Conservation (phyloP, 2,329 filamentous ascomycete species). For the Fusarium nanum region DNA sequence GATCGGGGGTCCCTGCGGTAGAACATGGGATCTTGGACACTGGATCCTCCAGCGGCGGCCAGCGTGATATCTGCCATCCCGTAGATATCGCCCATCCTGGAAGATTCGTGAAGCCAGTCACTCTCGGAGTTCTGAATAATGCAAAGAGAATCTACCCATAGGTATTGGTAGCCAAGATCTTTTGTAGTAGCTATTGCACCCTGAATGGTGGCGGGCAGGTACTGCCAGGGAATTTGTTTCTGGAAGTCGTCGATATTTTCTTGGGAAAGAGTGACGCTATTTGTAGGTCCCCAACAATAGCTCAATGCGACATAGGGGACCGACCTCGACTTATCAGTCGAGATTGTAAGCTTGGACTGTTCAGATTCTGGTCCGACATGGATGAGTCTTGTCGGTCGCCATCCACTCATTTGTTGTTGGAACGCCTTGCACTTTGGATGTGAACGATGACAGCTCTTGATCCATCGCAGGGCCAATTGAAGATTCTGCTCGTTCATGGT, state of each 20-base stretch:
- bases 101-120: not conserved
- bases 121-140: not conserved
- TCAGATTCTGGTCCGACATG: not conserved
- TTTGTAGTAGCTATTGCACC: not conserved
- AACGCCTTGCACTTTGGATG: slow-evolving; percentile 2
- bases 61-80: not conserved
- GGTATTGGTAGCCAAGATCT: not conserved
- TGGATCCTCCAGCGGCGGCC: not conserved
- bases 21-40: not conserved
- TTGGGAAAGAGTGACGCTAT: not conserved
- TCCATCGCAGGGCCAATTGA: not conserved
- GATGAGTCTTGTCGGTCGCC: slow-evolving; percentile 7
- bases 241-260: not conserved
- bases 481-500: not conserved
- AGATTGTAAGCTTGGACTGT: not conserved
- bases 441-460: not conserved
- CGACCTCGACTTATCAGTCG: accelerated
- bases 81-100: not conserved
- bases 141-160: slow-evolving; percentile 10
- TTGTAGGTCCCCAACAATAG: not conserved
- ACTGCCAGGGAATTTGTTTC: accelerated
- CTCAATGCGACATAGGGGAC: not conserved
- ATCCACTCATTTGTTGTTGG: not conserved
- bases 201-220: not conserved
- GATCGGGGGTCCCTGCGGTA: not conserved